phyloP scores from a whole-genome alignment of 2,329 filamentous ascomycete species.

The Colletotrichum eremochloae region DNA sequence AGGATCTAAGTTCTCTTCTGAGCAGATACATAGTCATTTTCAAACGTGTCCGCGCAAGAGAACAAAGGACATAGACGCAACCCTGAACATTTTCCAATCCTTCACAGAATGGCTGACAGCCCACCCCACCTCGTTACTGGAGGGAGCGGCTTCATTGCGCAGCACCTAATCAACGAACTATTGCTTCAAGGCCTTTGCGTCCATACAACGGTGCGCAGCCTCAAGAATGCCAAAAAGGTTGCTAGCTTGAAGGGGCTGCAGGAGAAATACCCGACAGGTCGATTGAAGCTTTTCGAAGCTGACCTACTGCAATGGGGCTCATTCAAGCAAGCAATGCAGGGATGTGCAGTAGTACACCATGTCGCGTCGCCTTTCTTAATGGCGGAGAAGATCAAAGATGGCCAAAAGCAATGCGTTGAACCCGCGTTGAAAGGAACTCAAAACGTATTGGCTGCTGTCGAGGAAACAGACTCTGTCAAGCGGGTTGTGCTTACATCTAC shows the following conservation, averaged over 20 bases:
- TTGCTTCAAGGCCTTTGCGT: constrained; percentile 14
- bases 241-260: not conserved
- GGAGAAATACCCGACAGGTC: constrained; percentile 27
- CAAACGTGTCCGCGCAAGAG: not conserved
- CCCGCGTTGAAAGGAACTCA: constrained; percentile 47
- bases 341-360: constrained; percentile 51
- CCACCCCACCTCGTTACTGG: constrained; percentile 44
- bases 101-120: not conserved
- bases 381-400: constrained; percentile 46
- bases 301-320: constrained; percentile 48
- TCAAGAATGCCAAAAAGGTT: not conserved
- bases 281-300: constrained; percentile 48
- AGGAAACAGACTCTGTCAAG: constrained; percentile 44
- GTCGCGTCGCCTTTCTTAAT: constrained; percentile 52
- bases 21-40: not conserved
- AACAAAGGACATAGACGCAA: not conserved
- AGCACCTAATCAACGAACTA: constrained; percentile 44
- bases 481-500: constrained; percentile 46
- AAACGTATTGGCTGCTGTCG: constrained; percentile 46
- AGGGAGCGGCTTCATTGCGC: constrained; percentile 45
- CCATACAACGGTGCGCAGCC: constrained; percentile 6
- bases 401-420: constrained; percentile 46
- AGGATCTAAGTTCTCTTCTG: not conserved
- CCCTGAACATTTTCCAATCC: not conserved
- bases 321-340: constrained; percentile 48